These are phyloP conservation scores for Scorias spongiosa DNA, from an alignment of 2,329 filamentous ascomycete species.

Conservation along the genomic window DNA sequence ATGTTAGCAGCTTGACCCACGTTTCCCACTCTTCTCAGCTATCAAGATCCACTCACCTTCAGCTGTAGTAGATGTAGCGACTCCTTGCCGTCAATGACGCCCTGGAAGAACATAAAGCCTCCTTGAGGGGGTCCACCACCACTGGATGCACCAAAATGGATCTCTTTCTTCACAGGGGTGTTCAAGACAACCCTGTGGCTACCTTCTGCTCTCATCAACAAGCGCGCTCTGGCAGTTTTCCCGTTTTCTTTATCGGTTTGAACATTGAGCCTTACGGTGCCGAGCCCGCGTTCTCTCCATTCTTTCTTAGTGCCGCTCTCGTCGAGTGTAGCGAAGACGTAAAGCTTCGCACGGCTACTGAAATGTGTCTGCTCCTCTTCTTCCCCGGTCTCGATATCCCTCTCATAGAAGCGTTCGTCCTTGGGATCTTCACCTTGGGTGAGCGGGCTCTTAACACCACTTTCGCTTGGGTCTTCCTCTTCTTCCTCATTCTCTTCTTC, in stretches of 20 bases:
- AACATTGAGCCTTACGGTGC: constrained; percentile 73
- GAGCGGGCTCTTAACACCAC: constrained; percentile 28
- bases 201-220: constrained; percentile 84
- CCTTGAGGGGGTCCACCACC: constrained; percentile 48
- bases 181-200: constrained; percentile 79
- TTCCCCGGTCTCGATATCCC: constrained; percentile 77
- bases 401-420: constrained; percentile 38
- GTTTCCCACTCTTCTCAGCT: constrained; percentile 7
- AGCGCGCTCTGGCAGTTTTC: constrained; percentile 38
- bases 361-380: constrained; percentile 64
- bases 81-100: constrained; percentile 37
- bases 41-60: constrained; percentile 29
- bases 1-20: constrained; percentile 1
- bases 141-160: constrained; percentile 55
- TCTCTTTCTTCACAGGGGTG: constrained; percentile 60
- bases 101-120: constrained; percentile 52
- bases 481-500: constrained; percentile 42
- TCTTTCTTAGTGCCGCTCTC: constrained; percentile 30
- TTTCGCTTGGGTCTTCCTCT: constrained; percentile 28
- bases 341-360: constrained; percentile 69
- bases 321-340: constrained; percentile 47
- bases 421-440: constrained; percentile 46
- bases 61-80: constrained; percentile 38
- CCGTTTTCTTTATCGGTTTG: constrained; percentile 44
- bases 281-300: constrained; percentile 83